Evolutionary conservation across 176 grass and related monocot genomes (phyloP).

Genomic region (Luzula sylvatica): DNA sequence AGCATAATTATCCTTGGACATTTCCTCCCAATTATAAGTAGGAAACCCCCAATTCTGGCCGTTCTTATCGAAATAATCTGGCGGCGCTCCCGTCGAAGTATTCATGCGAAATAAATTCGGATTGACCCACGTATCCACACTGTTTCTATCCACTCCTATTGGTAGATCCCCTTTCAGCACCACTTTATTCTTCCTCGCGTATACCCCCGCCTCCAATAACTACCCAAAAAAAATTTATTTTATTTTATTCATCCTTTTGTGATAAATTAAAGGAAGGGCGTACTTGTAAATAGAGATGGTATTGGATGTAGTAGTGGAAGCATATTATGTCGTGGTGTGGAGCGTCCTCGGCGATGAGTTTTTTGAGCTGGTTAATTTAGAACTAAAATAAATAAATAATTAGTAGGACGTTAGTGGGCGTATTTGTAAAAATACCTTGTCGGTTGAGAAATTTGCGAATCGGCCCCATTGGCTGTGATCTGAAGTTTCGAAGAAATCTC

Average conservation of each 20-base stretch:
- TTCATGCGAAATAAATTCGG: slow-evolving; percentile 98
- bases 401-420: slow-evolving; percentile 3
- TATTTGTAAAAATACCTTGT: slow-evolving; percentile 54
- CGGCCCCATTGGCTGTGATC: slow-evolving; percentile 93
- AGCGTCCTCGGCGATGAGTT: slow-evolving; percentile 59
- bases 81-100: slow-evolving; percentile 87
- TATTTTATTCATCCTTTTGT: not conserved
- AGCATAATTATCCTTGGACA: slow-evolving; percentile 98
- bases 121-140: slow-evolving; percentile 98
- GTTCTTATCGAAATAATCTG: slow-evolving; percentile 99
- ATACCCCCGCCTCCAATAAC: slow-evolving; percentile 77
- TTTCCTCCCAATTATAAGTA: slow-evolving; percentile 99
- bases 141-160: slow-evolving; percentile 98
- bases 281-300: slow-evolving; percentile 97
- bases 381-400: not conserved
- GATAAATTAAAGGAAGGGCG: slow-evolving; percentile 25
- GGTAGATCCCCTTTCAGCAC: slow-evolving; percentile 98
- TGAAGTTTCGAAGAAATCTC: slow-evolving; percentile 96
- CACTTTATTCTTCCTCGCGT: slow-evolving; percentile 92
- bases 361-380: slow-evolving; percentile 67
- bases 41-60: slow-evolving; percentile 99
- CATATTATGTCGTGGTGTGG: slow-evolving; percentile 77
- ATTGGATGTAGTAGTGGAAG: slow-evolving; percentile 98
- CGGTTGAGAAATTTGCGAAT: slow-evolving; percentile 80
- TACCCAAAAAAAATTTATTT: slow-evolving; percentile 21